Evolutionary conservation across 2,329 filamentous ascomycete genomes (phyloP), one percentile per base, ranked within the genome.

Genomic region (Arthrobotrys pseudoclavata): DNA sequence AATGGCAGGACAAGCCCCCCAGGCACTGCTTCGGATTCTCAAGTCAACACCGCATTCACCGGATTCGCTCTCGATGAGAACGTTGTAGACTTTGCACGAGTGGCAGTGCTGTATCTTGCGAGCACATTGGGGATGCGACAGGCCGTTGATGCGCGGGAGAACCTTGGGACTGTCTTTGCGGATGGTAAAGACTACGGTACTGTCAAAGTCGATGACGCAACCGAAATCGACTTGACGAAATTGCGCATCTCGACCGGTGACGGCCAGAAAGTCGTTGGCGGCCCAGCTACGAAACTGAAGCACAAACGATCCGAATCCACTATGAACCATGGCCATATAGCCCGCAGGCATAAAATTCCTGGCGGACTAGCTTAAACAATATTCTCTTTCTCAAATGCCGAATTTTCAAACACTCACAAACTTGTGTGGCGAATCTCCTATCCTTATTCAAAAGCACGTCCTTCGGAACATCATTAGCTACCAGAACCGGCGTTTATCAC

Each of bases 1-100:
- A 88, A 92, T 80, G 91, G 90, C 47, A 60, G 22, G 20, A 76
- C 50, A 47, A 71, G 34, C 15, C 75, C 69, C 26, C 64, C 47
- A 20, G 72, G 74, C 57, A 79, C 69, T 76, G 80, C 18, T 67
- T 78, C 18, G 6, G 57, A 52, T 22, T 47, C 55, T 10, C 40
- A 70, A 13, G 63, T 52, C 61, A 48, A 67, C 18, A 57, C 66
- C 3, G 22, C 67, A 79, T 79, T 60, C 81, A 80, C 42, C 80
- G 83, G 42, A 18, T 77, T 81, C 61, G 82, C 82, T 0, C 84
- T 89, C 12, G 88, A 87, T 0, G 85, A 90, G 69, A 85, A 88
- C 61, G 86, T 86, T 0, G 83, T 90, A 0, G 90, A 91, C 80
- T 92, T 92, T 83, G 87, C 89, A 0, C 86, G 90, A 2, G 86